Percentiles rank a stretch among this genome's conserved stretches.
phyloP scores from a whole-genome alignment of 129 eudicot genomes.

The Artemisia annua region DNA sequence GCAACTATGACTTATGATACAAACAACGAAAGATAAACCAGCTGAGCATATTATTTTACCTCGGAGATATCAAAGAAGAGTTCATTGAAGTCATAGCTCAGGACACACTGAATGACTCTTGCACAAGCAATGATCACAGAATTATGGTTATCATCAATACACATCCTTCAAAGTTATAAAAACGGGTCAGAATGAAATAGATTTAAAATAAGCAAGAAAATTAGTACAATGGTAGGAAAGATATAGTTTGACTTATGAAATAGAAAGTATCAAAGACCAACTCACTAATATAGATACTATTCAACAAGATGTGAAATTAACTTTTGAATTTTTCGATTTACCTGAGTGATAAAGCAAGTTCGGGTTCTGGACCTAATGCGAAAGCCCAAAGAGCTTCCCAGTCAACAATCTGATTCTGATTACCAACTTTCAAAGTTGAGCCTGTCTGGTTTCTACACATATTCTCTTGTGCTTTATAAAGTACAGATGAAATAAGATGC shows the following conservation, averaged over 20 bases:
- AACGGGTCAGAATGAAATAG: background rate
- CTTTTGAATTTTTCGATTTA: background rate
- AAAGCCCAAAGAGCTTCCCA: constrained; percentile 99
- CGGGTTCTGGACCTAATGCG: constrained; percentile 96
- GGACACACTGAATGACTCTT: constrained; percentile 64
- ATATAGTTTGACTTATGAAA: background rate
- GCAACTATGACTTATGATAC: constrained; percentile 4
- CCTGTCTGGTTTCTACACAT: constrained; percentile 46
- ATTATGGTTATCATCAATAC: constrained; percentile 89
- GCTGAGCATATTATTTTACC: constrained; percentile 38
- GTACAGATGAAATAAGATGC: constrained; percentile 81
- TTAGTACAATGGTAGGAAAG: background rate
- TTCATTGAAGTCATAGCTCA: constrained; percentile 76
- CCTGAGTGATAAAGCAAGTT: constrained; percentile 91
- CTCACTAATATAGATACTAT: background rate
- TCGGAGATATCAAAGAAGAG: constrained; percentile 58
- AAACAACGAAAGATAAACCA: constrained; percentile 2
- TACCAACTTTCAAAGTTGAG: constrained; percentile 34
- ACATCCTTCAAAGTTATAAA: constrained; percentile 54
- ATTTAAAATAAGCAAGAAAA: background rate
- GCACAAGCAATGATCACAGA: constrained; percentile 90
- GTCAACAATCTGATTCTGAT: constrained; percentile 45
- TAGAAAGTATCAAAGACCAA: constrained; percentile 1
- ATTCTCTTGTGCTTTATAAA: constrained; percentile 57
- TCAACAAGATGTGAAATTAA: background rate